Evolutionary conservation across 805 yeast species (phyloP).

Genomic region (Lachancea nothofagi): DNA sequence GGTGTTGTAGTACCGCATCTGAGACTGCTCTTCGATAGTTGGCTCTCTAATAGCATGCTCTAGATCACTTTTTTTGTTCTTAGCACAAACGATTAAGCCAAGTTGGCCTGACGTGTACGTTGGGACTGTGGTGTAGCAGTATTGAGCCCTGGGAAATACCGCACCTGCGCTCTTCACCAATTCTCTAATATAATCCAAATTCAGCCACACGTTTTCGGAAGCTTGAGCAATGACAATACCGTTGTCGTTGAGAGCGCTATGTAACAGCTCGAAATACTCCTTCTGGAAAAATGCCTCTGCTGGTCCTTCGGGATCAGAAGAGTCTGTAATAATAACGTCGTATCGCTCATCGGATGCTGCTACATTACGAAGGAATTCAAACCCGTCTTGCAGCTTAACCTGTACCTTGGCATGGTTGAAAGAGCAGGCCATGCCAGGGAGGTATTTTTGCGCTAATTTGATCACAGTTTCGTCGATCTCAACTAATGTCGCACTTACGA

Average conservation of each 20-base stretch:
- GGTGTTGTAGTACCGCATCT: slow-evolving; percentile 60
- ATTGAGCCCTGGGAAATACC: slow-evolving; percentile 58
- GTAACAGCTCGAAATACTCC: slow-evolving; percentile 64
- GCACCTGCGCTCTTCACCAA: slow-evolving; percentile 44
- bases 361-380: slow-evolving; percentile 54
- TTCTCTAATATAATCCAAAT: slow-evolving; percentile 45
- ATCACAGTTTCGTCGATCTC: slow-evolving; percentile 87
- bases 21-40: slow-evolving; percentile 40
- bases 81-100: slow-evolving; percentile 69
- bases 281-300: slow-evolving; percentile 84
- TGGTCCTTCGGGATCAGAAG: slow-evolving; percentile 94
- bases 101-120: slow-evolving; percentile 85
- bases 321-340: slow-evolving; percentile 86
- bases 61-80: slow-evolving; percentile 43
- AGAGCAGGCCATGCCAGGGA: slow-evolving; percentile 70
- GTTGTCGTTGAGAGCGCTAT: slow-evolving; percentile 53
- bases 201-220: slow-evolving; percentile 70
- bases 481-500: slow-evolving; percentile 67
- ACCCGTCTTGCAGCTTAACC: slow-evolving; percentile 75
- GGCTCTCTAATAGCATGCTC: slow-evolving; percentile 48
- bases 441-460: slow-evolving; percentile 58
- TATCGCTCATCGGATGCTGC: slow-evolving; percentile 41
- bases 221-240: slow-evolving; percentile 79
- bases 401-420: slow-evolving; percentile 60
- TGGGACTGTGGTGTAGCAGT: slow-evolving; percentile 79